Conservation (phyloP, 2,329 filamentous ascomycete species). For the Phialophora expanda region DNA sequence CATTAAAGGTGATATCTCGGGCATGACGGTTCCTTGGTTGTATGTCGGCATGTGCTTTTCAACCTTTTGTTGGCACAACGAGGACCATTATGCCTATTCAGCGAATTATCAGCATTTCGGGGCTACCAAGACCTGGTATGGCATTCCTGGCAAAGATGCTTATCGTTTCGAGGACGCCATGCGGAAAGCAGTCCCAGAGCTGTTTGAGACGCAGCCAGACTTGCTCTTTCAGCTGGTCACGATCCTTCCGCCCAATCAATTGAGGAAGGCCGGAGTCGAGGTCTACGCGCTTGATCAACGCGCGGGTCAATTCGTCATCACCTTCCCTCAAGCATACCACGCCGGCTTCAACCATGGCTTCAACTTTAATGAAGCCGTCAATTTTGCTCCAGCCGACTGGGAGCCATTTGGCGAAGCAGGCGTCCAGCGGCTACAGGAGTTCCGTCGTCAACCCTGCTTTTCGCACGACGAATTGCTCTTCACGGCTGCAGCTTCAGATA, state of each 20-base stretch:
- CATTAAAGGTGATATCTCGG: slow-evolving; percentile 97
- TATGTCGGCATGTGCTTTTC: slow-evolving; percentile 99
- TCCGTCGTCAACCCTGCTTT: slow-evolving; percentile 91
- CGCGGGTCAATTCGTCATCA: slow-evolving; percentile 94
- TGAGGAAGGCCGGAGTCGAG: slow-evolving; percentile 88
- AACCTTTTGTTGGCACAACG: slow-evolving; percentile 99
- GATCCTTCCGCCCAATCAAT: slow-evolving; percentile 86
- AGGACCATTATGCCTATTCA: slow-evolving; percentile 97
- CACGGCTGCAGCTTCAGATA: slow-evolving; percentile 82
- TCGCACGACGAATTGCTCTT: slow-evolving; percentile 94
- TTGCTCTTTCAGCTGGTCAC: slow-evolving; percentile 97
- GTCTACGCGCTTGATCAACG: slow-evolving; percentile 96
- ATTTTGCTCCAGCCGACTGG: slow-evolving; percentile 95
- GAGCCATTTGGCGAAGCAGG: slow-evolving; percentile 87
- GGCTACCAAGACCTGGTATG: slow-evolving; percentile 98
- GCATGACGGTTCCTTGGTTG: slow-evolving; percentile 99
- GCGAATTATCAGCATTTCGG: slow-evolving; percentile 99
- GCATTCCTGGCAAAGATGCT: slow-evolving; percentile 90
- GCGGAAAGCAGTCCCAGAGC: slow-evolving; percentile 89
- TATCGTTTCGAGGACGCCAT: slow-evolving; percentile 96
- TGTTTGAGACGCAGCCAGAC: slow-evolving; percentile 97
- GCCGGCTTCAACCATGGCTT: slow-evolving; percentile 98
- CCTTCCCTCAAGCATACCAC: slow-evolving; percentile 95
- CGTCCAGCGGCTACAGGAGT: slow-evolving; percentile 83
- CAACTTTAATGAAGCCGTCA: slow-evolving; percentile 98